Percentiles rank a stretch among this genome's conserved stretches.
These are phyloP conservation scores for Handroanthus guayacan DNA, from an alignment of 257 asterid genomes.

Conservation along the genomic window DNA sequence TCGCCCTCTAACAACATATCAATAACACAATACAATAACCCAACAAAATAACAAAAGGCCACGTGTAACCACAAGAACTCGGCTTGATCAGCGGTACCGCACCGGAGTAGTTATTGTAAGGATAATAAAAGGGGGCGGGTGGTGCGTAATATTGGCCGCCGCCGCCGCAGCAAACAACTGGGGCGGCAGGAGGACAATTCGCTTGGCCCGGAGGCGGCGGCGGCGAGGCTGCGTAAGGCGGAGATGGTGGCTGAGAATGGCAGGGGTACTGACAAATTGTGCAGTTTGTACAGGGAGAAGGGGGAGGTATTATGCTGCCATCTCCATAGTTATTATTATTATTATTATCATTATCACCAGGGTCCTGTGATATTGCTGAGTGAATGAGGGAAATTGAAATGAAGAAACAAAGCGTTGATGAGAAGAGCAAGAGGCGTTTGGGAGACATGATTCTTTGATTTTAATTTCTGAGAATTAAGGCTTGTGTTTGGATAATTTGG, in stretches of 20 bases:
- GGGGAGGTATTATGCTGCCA: slow-evolving; percentile 31
- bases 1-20: slow-evolving; percentile 1
- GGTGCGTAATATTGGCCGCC: slow-evolving; percentile 39
- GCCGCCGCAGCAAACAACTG: slow-evolving; percentile 46
- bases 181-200: slow-evolving; percentile 51
- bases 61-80: slow-evolving; percentile 16
- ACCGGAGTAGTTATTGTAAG: slow-evolving; percentile 44
- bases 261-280: slow-evolving; percentile 48
- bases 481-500: not conserved
- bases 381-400: slow-evolving; percentile 1
- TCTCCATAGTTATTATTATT: slow-evolving; percentile 32
- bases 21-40: slow-evolving; percentile 1
- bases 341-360: not conserved
- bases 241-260: slow-evolving; percentile 40
- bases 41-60: not conserved
- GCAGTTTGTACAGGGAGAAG: slow-evolving; percentile 44
- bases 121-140: slow-evolving; percentile 46
- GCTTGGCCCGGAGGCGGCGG: slow-evolving; percentile 32
- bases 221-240: slow-evolving; percentile 33
- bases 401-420: slow-evolving; percentile 13
- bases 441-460: slow-evolving; percentile 5
- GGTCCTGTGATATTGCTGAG: slow-evolving; percentile 36
- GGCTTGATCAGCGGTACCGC: slow-evolving; percentile 16
- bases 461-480: not conserved
- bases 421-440: slow-evolving; percentile 19